phyloP scores from a whole-genome alignment of 768 basidiomycete species.

The Suillus plorans region DNA sequence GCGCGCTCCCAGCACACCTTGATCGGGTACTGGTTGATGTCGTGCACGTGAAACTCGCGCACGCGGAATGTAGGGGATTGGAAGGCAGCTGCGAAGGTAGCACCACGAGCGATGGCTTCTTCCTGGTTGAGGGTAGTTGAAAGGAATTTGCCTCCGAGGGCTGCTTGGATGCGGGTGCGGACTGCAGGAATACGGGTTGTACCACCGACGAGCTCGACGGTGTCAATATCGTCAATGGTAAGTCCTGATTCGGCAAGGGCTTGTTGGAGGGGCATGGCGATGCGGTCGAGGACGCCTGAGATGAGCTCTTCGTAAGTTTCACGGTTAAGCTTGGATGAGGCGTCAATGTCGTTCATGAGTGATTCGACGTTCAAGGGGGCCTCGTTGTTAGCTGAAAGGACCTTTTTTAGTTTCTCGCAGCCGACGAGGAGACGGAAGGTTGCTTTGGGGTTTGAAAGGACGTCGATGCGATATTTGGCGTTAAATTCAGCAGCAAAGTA shows the following conservation, averaged over 20 bases:
- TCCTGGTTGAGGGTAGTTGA: conserved; percentile 96
- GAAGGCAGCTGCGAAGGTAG: conserved; percentile 96
- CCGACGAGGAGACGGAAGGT: conserved; percentile 85
- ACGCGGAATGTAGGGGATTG: conserved; percentile 98
- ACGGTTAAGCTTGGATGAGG: conserved; percentile 78
- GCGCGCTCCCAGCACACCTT: conserved; percentile 84
- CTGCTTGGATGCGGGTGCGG: conserved; percentile 80
- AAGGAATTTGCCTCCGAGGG: conserved; percentile 81
- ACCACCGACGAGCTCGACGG: conserved; percentile 93
- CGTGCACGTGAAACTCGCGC: conserved; percentile 88
- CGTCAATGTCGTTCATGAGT: conserved; percentile 95
- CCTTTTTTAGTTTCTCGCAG: conserved; percentile 95
- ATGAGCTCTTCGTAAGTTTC: conserved; percentile 84
- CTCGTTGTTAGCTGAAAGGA: conserved; percentile 91
- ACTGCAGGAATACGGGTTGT: conserved; percentile 92
- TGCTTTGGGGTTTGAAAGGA: conserved; percentile 87
- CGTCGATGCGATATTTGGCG: conserved; percentile 97
- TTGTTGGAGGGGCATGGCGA: conserved; percentile 70
- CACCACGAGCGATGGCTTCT: conserved; percentile 93
- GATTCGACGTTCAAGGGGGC: conserved; percentile 91
- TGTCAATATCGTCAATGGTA: conserved; percentile 80
- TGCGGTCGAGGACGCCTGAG: conserved; percentile 70
- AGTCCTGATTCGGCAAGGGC: conserved; percentile 83
- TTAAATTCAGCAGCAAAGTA: conserved; percentile 94
- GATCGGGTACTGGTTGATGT: conserved; percentile 86